Percentiles rank a stretch among this genome's conserved stretches.
Evolutionary conservation across 2,329 filamentous ascomycete species (phyloP).

Genomic region (Xylaria multiplex): DNA sequence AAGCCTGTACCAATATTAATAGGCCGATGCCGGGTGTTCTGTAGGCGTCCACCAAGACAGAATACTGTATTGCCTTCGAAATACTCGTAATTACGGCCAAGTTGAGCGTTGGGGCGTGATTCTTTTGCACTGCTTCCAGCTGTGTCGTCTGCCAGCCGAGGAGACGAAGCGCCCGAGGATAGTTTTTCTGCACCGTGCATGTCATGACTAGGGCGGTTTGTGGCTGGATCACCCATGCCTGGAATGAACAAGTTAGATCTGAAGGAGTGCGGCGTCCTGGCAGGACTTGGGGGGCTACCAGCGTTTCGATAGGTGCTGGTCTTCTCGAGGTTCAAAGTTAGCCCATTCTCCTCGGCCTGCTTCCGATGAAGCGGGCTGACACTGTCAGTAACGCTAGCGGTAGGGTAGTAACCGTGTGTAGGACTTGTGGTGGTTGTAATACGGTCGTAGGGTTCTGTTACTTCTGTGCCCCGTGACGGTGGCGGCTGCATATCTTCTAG

Average conservation of each 20-base stretch:
- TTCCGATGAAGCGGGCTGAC: conserved; percentile 76
- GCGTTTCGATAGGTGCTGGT: conserved; percentile 64
- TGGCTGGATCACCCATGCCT: conserved; percentile 61
- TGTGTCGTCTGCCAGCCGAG: conserved; percentile 59
- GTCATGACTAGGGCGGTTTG: conserved; percentile 63
- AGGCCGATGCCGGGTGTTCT: conserved; percentile 87
- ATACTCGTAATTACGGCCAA: conserved; percentile 86
- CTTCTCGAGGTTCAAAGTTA: conserved; percentile 68
- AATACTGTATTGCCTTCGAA: conserved; percentile 95
- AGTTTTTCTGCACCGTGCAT: conserved; percentile 81
- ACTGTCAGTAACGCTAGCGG: conserved; percentile 78
- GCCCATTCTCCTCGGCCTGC: conserved; percentile 55
- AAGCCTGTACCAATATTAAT: conserved; percentile 89
- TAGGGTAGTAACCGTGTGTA: conserved; percentile 65
- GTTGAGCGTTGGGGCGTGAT: conserved; percentile 51
- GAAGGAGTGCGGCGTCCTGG: conserved; percentile 80
- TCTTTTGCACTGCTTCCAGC: conserved; percentile 41
- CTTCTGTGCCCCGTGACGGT: conserved; percentile 81
- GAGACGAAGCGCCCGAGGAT: conserved; percentile 82
- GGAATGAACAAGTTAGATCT: conserved; percentile 78
- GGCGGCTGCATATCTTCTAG: conserved; percentile 68
- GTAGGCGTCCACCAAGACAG: conserved; percentile 83
- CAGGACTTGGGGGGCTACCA: conserved; percentile 65
- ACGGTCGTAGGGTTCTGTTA: conserved; percentile 78
- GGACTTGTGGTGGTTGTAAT: conserved; percentile 80